phyloP scores from a whole-genome alignment of 1,284 basidiomycete genomes.

The Cystobasidium sp. region DNA sequence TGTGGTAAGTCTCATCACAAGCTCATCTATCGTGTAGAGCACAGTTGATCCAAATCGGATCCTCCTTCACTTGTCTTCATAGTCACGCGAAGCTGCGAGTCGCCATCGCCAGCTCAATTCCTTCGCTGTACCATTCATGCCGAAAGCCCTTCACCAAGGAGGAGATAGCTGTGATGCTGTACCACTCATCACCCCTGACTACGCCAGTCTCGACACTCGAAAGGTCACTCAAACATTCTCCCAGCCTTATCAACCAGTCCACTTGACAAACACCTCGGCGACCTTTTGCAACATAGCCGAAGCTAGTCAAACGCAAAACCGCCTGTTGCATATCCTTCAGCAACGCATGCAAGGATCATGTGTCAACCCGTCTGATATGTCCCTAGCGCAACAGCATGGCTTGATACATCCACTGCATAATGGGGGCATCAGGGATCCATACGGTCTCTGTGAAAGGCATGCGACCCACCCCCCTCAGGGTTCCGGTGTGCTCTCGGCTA shows the following conservation, averaged over 20 bases:
- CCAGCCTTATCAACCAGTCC: background rate
- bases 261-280: background rate
- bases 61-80: background rate
- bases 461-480: background rate
- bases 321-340: slow-evolving; percentile 3
- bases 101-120: slow-evolving; percentile 5
- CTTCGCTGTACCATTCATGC: slow-evolving; percentile 4
- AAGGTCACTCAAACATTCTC: too few relatives aligned
- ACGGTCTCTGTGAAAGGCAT: background rate
- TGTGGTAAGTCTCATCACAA: background rate
- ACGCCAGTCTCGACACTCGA: too few relatives aligned
- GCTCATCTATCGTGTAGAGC: background rate
- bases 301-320: slow-evolving; percentile 10
- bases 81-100: background rate
- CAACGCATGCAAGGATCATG: slow-evolving; percentile 2
- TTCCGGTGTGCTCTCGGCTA: slow-evolving; percentile 4
- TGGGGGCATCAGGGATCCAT: too few relatives aligned
- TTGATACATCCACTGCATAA: too few relatives aligned
- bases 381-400: background rate
- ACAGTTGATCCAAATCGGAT: background rate
- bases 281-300: slow-evolving; percentile 6
- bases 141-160: background rate
- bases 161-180: too few relatives aligned
- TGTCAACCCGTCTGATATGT: background rate
- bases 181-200: too few relatives aligned